These are phyloP conservation scores for Dothidotthia symphoricarpi DNA, from an alignment of 2,329 filamentous ascomycete genomes.

Conservation along the genomic window DNA sequence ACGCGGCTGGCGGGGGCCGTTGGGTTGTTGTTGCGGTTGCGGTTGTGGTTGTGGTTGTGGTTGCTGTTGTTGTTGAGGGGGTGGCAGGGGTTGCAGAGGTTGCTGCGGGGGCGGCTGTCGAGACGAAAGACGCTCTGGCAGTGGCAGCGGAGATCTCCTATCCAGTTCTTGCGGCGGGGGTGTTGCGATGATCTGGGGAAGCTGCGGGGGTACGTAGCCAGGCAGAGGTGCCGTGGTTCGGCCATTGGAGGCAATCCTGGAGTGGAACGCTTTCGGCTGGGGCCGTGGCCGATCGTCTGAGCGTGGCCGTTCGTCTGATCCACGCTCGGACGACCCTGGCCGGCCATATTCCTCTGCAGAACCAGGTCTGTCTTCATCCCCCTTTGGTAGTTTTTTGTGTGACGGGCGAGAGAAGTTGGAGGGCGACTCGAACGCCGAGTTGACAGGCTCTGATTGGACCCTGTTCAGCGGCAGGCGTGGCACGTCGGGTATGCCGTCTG, in stretches of 20 bases:
- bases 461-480: constrained; percentile 51
- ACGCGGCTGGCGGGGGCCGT: constrained; percentile 12
- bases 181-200: constrained; percentile 66
- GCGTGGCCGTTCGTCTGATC: constrained; percentile 35
- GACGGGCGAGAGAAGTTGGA: constrained; percentile 63
- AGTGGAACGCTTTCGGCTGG: constrained; percentile 54
- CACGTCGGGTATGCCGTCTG: constrained; percentile 39
- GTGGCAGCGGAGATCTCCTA: constrained; percentile 35
- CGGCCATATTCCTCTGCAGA: constrained; percentile 27
- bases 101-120: constrained; percentile 37
- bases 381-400: constrained; percentile 29
- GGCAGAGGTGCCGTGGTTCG: constrained; percentile 55
- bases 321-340: constrained; percentile 18
- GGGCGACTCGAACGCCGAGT: constrained; percentile 32
- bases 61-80: constrained; percentile 15
- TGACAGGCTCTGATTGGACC: constrained; percentile 68
- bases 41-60: constrained; percentile 24
- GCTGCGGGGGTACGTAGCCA: constrained; percentile 41
- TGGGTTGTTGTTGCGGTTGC: constrained; percentile 14
- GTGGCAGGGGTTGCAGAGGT: not conserved
- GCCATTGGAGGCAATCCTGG: constrained; percentile 56
- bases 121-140: constrained; percentile 55
- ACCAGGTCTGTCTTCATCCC: constrained; percentile 18
- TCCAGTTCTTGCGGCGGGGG: constrained; percentile 43
- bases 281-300: constrained; percentile 36